These are phyloP conservation scores for Castanospermum australe DNA, from an alignment of 306 rosid species.

Conservation along the genomic window DNA sequence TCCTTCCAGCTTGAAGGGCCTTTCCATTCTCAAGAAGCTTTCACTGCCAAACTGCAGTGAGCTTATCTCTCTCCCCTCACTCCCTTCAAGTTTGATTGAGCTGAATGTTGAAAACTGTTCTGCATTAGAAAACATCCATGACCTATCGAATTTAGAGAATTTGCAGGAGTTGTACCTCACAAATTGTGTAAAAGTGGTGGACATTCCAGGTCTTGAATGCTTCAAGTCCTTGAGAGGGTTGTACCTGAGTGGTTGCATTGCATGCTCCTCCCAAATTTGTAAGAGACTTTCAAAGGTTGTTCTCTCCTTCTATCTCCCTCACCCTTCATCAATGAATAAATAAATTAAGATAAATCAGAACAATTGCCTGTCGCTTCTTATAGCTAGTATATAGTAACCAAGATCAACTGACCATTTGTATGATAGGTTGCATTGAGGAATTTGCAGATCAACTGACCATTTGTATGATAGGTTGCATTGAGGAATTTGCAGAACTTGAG, in stretches of 20 bases:
- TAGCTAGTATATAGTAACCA: too few relatives aligned
- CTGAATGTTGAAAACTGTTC: constrained; percentile 49
- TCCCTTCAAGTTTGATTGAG: constrained; percentile 60
- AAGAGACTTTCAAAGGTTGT: constrained; percentile 60
- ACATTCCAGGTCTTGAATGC: constrained; percentile 68
- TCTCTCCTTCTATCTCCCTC: constrained; percentile 15
- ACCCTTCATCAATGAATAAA: neutral
- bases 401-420: too few relatives aligned
- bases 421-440: constrained; percentile 62
- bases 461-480: constrained; percentile 48
- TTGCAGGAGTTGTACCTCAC: constrained; percentile 52
- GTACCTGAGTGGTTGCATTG: constrained; percentile 48
- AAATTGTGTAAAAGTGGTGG: constrained; percentile 50
- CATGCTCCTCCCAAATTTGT: constrained; percentile 41
- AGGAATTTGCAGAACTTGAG: constrained; percentile 53
- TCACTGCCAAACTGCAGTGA: constrained; percentile 35
- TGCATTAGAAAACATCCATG: constrained; percentile 44
- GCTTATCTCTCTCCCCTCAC: constrained; percentile 53
- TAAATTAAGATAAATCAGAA: neutral
- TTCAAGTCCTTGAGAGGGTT: constrained; percentile 56
- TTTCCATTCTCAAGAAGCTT: constrained; percentile 46
- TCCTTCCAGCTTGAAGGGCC: constrained; percentile 61
- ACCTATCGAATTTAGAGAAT: constrained; percentile 49
- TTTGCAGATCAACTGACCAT: neutral
- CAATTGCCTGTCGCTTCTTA: neutral